A percentile compares a stretch with the other conserved stretches of the same genome.
phyloP scores from a whole-genome alignment of 2,329 filamentous ascomycete species.

The Scopulariopsis brevicaulis region DNA sequence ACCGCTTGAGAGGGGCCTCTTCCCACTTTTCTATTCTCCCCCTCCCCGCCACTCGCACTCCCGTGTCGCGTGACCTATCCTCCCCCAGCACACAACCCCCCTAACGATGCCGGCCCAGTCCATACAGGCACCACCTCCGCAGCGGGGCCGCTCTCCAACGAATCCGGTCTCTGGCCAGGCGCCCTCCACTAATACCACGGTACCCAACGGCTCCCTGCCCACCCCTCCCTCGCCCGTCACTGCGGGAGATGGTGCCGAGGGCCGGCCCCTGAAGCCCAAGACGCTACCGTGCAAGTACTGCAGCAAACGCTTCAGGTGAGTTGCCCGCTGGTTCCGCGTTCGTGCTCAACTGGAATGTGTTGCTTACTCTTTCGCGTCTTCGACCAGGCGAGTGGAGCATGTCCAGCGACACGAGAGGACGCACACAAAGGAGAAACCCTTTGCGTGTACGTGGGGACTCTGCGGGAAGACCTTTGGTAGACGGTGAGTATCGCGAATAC shows the following conservation, averaged over 20 bases:
- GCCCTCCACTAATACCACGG: not conserved
- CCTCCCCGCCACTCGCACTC: not conserved
- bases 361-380: constrained; percentile 7
- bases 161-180: constrained; percentile 12
- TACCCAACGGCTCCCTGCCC: not conserved
- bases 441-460: constrained; percentile 45
- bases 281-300: constrained; percentile 52
- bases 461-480: constrained; percentile 53
- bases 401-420: constrained; percentile 53
- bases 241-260: constrained; percentile 31
- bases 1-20: not conserved
- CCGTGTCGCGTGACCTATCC: not conserved
- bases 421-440: constrained; percentile 55
- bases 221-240: constrained; percentile 3
- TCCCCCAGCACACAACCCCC: constrained; percentile 1
- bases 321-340: constrained; percentile 5
- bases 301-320: constrained; percentile 50
- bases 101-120: constrained; percentile 42
- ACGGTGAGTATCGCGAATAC: constrained; percentile 32
- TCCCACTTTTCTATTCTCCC: not conserved
- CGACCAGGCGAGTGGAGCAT: constrained; percentile 48
- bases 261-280: constrained; percentile 48
- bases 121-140: constrained; percentile 32
- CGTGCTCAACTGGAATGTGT: not conserved
- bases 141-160: constrained; percentile 12